These are phyloP conservation scores for Phytophthora tentaculata DNA, from an alignment of 352 stramenopile species.

Conservation along the genomic window DNA sequence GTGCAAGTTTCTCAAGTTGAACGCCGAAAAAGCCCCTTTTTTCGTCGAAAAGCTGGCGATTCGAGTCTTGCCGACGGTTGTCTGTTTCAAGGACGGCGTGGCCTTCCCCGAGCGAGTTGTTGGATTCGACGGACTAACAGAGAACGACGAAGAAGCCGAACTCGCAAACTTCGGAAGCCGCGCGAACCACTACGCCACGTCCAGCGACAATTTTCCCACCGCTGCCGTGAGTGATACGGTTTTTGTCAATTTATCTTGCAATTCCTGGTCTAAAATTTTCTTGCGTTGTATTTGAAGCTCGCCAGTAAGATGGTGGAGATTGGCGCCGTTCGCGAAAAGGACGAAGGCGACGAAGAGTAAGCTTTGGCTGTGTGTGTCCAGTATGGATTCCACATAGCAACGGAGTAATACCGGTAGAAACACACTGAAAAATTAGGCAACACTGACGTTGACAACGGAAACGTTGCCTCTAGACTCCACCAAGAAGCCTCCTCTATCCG, in stretches of 20 bases:
- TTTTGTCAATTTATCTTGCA: neutral
- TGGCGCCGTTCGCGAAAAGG: conserved; percentile 54
- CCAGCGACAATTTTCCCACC: conserved; percentile 69
- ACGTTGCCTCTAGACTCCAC: conserved; percentile 14
- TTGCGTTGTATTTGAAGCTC: conserved; percentile 45
- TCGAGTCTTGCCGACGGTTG: conserved; percentile 93
- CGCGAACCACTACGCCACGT: conserved; percentile 45
- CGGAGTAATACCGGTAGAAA: neutral
- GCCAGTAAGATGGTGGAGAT: conserved; percentile 66
- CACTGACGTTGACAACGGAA: conserved; percentile 13
- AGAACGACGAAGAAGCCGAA: conserved; percentile 70
- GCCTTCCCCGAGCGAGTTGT: conserved; percentile 89
- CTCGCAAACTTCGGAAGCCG: conserved; percentile 46
- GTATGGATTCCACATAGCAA: neutral
- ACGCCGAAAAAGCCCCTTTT: conserved; percentile 95
- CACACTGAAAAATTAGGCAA: conserved; percentile 6
- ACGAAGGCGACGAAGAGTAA: conserved; percentile 45
- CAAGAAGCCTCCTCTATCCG: neutral
- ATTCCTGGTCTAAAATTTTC: neutral
- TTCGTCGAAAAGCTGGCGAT: conserved; percentile 94
- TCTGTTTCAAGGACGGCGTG: conserved; percentile 93
- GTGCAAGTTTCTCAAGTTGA: conserved; percentile 95
- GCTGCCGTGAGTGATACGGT: conserved; percentile 44
- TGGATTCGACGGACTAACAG: conserved; percentile 94
- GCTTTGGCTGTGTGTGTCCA: too few relatives aligned